A percentile compares a stretch with the other conserved stretches of the same genome.
Evolutionary conservation across 495 filamentous ascomycete genomes (phyloP).

Genomic region (Talaromyces thailandensis): DNA sequence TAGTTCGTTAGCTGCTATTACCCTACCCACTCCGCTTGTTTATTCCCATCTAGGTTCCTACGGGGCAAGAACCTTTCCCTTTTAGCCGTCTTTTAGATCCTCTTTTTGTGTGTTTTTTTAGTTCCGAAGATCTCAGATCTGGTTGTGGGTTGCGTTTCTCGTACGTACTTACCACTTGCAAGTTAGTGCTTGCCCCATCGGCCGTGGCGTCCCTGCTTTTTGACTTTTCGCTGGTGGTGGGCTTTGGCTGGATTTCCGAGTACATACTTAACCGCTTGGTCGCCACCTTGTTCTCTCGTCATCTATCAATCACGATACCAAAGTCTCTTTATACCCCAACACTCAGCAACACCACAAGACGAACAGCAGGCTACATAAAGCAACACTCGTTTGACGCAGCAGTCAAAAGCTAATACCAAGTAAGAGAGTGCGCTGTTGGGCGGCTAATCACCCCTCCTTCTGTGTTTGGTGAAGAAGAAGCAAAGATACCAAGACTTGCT

Average conservation of each 20-base stretch:
- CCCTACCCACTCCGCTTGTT: not conserved
- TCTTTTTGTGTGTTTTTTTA: constrained; percentile 3
- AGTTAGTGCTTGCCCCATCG: not conserved
- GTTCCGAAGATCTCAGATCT: constrained; percentile 9
- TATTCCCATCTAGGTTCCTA: not conserved
- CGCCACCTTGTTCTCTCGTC: not conserved
- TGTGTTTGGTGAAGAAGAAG: not conserved
- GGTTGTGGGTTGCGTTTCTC: not conserved
- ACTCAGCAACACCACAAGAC: not conserved
- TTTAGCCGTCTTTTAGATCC: not conserved
- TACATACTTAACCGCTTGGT: not conserved
- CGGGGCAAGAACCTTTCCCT: not conserved
- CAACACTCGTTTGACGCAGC: not conserved
- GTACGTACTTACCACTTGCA: constrained; percentile 1
- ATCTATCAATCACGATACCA: not conserved
- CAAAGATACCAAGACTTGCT: not conserved
- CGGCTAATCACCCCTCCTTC: not conserved
- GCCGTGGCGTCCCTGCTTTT: constrained; percentile 5
- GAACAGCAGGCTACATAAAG: not conserved
- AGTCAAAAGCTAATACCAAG: not conserved
- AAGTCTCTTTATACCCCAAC: not conserved
- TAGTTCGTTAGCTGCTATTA: not conserved
- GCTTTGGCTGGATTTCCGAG: not conserved
- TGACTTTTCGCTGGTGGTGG: not conserved
- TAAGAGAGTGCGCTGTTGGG: not conserved